Conservation (phyloP, 2,329 filamentous ascomycete species). For the Nigrograna mackinnonii region DNA sequence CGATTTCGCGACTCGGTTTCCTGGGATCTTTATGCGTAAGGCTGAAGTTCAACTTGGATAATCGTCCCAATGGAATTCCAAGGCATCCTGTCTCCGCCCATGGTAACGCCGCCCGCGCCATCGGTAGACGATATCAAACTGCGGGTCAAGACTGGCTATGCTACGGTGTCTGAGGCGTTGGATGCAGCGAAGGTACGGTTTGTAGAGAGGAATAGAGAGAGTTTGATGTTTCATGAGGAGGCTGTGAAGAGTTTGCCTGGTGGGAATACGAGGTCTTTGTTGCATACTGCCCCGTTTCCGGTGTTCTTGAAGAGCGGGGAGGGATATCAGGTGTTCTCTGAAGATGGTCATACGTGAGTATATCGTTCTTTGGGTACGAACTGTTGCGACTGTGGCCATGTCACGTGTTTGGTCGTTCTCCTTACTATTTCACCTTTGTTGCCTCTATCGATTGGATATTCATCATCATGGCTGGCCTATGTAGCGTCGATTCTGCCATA, state of each 20-base stretch:
- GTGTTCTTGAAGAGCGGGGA: constrained; percentile 34
- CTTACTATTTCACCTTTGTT: no score
- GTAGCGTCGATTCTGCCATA: constrained; percentile 1
- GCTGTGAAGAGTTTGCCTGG: constrained; percentile 37
- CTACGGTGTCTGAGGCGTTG: constrained; percentile 15
- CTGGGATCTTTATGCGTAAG: no score
- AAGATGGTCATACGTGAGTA: constrained; percentile 31
- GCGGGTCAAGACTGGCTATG: constrained; percentile 11
- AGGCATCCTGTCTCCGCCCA: no score
- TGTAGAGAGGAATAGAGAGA: constrained; percentile 20
- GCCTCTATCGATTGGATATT: no score
- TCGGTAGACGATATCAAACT: constrained; percentile 10
- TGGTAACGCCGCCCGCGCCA: no score
- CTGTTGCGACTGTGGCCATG: no score
- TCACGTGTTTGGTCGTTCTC: no score
- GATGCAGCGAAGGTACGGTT: constrained; percentile 20
- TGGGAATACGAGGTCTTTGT: constrained; percentile 42
- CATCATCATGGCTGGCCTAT: no score
- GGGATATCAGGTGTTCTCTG: constrained; percentile 26
- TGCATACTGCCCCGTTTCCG: constrained; percentile 42
- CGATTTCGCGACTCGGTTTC: no score
- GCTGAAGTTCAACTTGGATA: no score
- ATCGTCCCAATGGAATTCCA: no score
- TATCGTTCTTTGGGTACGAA: no score
- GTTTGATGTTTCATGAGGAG: constrained; percentile 28